Conservation (phyloP, 164 flowering plant genomes). For the Houttuynia cordata region DNA sequence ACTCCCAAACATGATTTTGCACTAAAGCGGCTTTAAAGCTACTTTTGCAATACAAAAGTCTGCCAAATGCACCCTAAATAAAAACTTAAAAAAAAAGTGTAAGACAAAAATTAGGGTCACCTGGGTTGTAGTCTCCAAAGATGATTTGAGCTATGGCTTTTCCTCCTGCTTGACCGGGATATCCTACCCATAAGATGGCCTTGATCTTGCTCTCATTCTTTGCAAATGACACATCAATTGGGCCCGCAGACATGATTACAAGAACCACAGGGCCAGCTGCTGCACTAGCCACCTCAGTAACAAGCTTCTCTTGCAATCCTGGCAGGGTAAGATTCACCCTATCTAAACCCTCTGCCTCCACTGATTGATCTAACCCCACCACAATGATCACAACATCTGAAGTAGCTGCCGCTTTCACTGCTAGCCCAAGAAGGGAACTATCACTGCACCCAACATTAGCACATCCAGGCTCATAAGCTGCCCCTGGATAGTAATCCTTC, state of each 20-base stretch:
- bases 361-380: conserved; percentile 47
- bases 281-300: conserved; percentile 26
- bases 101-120: conserved; percentile 10
- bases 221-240: conserved; percentile 48
- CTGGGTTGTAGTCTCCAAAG: conserved; percentile 60
- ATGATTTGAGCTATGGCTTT: conserved; percentile 58
- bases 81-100: too few relatives aligned
- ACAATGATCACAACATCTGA: conserved; percentile 48
- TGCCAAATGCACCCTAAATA: too few relatives aligned
- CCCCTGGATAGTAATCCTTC: conserved; percentile 11
- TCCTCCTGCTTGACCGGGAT: conserved; percentile 71
- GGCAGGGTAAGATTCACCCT: conserved; percentile 46
- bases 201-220: conserved; percentile 26
- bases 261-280: conserved; percentile 38
- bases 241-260: conserved; percentile 60
- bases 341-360: conserved; percentile 52
- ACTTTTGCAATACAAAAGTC: too few relatives aligned
- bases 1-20: too few relatives aligned
- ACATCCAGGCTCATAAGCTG: conserved; percentile 32
- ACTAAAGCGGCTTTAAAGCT: too few relatives aligned
- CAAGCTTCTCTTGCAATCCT: conserved; percentile 48
- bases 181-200: conserved; percentile 59
- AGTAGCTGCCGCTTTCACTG: conserved; percentile 25
- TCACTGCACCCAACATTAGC: conserved; percentile 23
- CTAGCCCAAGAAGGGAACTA: conserved; percentile 20